phyloP scores from a whole-genome alignment of 1,139 yeast genomes.

The Saccharomyces hybrid region DNA sequence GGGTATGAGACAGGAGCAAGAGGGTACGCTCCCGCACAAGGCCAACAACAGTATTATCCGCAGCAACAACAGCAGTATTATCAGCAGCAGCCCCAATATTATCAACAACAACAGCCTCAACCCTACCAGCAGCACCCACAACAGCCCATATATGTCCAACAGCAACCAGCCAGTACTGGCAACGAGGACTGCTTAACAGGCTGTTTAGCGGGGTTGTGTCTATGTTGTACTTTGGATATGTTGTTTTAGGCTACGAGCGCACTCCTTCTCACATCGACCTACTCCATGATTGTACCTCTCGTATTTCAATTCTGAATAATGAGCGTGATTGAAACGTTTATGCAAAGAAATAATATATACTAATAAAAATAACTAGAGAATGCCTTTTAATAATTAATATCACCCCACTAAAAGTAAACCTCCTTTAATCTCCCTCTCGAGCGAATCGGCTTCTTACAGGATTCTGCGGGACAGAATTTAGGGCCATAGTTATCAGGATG shows the following conservation, averaged over 20 bases:
- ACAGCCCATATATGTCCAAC: conserved; percentile 61
- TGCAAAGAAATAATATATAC: not conserved
- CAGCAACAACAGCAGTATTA: conserved; percentile 14
- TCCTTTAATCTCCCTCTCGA: conserved; percentile 26
- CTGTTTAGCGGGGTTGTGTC: conserved; percentile 62
- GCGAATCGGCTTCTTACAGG: conserved; percentile 23
- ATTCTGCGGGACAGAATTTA: conserved; percentile 26
- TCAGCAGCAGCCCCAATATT: conserved; percentile 16
- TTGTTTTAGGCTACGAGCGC: conserved; percentile 35
- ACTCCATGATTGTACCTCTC: not conserved
- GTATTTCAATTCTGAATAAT: not conserved
- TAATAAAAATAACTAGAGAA: not conserved
- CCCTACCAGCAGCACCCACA: conserved; percentile 28
- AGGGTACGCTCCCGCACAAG: conserved; percentile 7
- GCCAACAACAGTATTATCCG: conserved; percentile 7
- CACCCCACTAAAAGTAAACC: conserved; percentile 21
- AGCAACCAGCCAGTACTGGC: conserved; percentile 36
- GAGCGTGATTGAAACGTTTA: not conserved
- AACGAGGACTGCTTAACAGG: conserved; percentile 50
- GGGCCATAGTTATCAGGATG: conserved; percentile 34
- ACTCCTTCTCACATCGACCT: not conserved
- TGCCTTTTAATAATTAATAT: not conserved
- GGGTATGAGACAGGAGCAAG: conserved; percentile 6
- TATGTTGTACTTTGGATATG: conserved; percentile 65
- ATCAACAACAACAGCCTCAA: conserved; percentile 18